Base-by-base conservation (phyloP, 164 flowering plant genomes). In the Santalum album region DNA sequence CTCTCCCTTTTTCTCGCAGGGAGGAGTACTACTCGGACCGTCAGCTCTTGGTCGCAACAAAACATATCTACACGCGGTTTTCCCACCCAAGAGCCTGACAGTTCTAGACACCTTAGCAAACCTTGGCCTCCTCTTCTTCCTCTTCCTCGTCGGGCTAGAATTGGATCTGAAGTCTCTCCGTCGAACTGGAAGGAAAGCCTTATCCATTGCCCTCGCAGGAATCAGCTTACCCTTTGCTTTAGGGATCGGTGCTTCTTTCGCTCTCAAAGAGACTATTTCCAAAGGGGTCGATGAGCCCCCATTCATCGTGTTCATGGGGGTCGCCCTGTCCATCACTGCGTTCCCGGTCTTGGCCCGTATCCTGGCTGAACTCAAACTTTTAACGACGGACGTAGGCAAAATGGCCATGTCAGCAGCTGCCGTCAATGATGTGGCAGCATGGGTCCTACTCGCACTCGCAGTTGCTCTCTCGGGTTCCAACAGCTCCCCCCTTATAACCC, bases 381-480 rank as follows among this genome's bases (percentile, higher is more conserved):
- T 67, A 19, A 71, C 75, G 23, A 69, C 73, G 18, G 66, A 69
- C 39, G 53, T 69, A 6, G 73, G 73, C 43, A 47, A 64, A 0
- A 56, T 65, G 44, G 73, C 73, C 18, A 69, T 69, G 73, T 56
- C 73, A 1, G 73, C 73, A 0, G 73, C 75, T 11, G 75, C 75
- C 1, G 69, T 71, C 44, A 71, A 71, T 29, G 75, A 71, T 27
- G 69, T 67, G 18, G 72, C 66, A 32, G 75, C 75, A 11, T 70
- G 74, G 74, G 53, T 70, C 26, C 56, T 70, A 12, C 69, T 69
- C 17, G 72, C 72, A 6, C 50, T 46, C 12, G 50, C 50, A 6
- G 16, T 46, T 7, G 59, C 71, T 50, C 54, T 67, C 34, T 67
- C 72, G 12, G 66, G 75, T 16, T 17, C 60, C 20, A 49, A 24